Evolutionary conservation across 176 grass and related monocot species (phyloP), one percentile per base, ranked within the genome.

Genomic region (Metroxylon sagu): DNA sequence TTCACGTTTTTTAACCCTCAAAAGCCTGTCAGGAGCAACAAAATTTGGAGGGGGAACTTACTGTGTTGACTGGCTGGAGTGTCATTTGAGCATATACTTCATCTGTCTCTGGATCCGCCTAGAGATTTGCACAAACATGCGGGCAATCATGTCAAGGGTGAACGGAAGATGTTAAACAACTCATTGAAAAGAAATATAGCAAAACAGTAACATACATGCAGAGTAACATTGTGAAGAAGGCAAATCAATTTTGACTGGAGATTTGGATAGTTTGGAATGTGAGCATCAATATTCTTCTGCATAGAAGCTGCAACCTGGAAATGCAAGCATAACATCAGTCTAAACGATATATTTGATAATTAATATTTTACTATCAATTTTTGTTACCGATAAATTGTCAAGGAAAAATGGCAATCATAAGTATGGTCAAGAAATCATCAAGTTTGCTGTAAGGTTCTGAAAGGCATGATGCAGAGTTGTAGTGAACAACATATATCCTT

Each of bases 281-380:
- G 75, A 52, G 77, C 74, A 56, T 84, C 61, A 74, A 82, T 75
- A 54, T 89, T 77, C 77, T 72, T 89, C 51, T 75, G 70, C 85
- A 89, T 81, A 60, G 85, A 89, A 81, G 85, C 85, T 49, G 85
- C 85, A 6, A 89, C 81, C 85, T 89, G 85, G 71, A 81, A 84
- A 68, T 60, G 50, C 53, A 48, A 5, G 63, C 66, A 43, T 10
- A 43, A 12, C 8, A 7, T 12, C 35, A 43, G 10, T 43, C 35
- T 43, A 12, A 12, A 2, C 35, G 14, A 57, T 57, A 25, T 29
- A 21, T 21, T 50, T 23, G 27, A 31, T n/a, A 19, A 48, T 35
- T 28, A 25, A 54, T 3, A 5, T 56, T 56, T 56, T 23, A 56
- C 23, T 25, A 23, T 10, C 18, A 19, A 4, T 1, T 43, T 43